Evolutionary conservation across 257 asterid genomes (phyloP), one percentile per base, ranked within the genome.

Genomic region (Nicotiana knightiana): DNA sequence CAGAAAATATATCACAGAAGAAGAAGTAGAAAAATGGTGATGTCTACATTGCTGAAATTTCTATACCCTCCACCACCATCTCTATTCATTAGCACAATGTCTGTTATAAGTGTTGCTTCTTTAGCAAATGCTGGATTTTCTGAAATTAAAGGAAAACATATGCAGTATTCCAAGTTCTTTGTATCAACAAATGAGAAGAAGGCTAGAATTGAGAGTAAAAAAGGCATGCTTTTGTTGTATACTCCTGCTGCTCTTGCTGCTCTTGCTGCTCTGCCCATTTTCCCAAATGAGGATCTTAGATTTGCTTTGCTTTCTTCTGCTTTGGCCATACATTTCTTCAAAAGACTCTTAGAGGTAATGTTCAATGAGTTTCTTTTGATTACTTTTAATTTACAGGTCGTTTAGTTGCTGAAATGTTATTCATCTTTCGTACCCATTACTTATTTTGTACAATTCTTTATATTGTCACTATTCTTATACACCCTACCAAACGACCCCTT

Each of bases 81-180:
- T 18, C 4, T 88, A 33, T 80, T 76, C 88, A n/a, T 77, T n/a
- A 86, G 85, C 17, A 83, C 89, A 26, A 83, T 81, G 83, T 85
- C 89, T 18, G 81, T 37, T 17, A 76, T 80, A 39, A 84, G 87
- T 48, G 15, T 85, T 59, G 84, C 80, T 26, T 51, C 79, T 6
- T 48, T 89, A 15, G 76, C 84, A 24, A 59, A 39, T 61, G 83
- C 84, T 32, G 97, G 84, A 16, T 16, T 88, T 51, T 75, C 77
- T 65, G 98, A 94, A 85, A 66, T 81, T 17, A 71, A 37, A 33
- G 98, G 98, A 8, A 91, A 89, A 58, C 87, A 91, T 82, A 90
- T 94, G 81, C 90, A 88, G 63, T 94, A 94, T 82, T 92, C 98
- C 67, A 94, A 94, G 85, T 91, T 94, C 84, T 89, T 85, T 85